These are phyloP conservation scores for Russula dissimulans DNA, from an alignment of 768 basidiomycete species.

Conservation along the genomic window DNA sequence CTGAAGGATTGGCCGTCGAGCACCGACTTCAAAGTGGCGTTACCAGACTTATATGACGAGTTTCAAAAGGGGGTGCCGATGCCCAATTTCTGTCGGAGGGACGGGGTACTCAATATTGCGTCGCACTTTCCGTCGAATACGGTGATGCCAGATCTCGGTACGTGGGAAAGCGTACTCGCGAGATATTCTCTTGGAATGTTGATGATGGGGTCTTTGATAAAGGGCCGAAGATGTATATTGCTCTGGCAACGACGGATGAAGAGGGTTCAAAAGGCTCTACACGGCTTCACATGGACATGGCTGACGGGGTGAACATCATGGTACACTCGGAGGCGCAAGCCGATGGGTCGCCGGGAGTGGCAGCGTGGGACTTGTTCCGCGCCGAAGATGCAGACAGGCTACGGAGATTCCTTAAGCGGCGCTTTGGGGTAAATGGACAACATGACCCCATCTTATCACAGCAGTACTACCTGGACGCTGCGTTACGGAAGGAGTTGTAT, in stretches of 20 bases:
- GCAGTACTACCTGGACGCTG: slow-evolving; percentile 71
- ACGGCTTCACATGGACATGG: slow-evolving; percentile 84
- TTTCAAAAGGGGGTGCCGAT: slow-evolving; percentile 78
- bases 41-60: slow-evolving; percentile 81
- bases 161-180: slow-evolving; percentile 18
- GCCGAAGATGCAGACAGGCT: slow-evolving; percentile 75
- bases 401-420: slow-evolving; percentile 60
- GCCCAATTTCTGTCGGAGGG: slow-evolving; percentile 82
- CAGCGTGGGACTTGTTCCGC: slow-evolving; percentile 87
- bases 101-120: slow-evolving; percentile 82
- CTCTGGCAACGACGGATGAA: slow-evolving; percentile 54
- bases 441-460: slow-evolving; percentile 91
- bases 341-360: slow-evolving; percentile 59
- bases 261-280: slow-evolving; percentile 70
- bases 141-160: slow-evolving; percentile 72
- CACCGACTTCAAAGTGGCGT: slow-evolving; percentile 71
- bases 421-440: slow-evolving; percentile 44
- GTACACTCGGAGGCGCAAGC: slow-evolving; percentile 53
- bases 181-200: background rate
- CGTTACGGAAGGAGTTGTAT: slow-evolving; percentile 56
- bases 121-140: slow-evolving; percentile 81
- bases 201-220: background rate
- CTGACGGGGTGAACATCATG: slow-evolving; percentile 85
- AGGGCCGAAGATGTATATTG: slow-evolving; percentile 58
- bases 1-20: slow-evolving; percentile 93